Base-by-base conservation (phyloP, 2,329 filamentous ascomycete genomes). In the Diplodia mutila region DNA sequence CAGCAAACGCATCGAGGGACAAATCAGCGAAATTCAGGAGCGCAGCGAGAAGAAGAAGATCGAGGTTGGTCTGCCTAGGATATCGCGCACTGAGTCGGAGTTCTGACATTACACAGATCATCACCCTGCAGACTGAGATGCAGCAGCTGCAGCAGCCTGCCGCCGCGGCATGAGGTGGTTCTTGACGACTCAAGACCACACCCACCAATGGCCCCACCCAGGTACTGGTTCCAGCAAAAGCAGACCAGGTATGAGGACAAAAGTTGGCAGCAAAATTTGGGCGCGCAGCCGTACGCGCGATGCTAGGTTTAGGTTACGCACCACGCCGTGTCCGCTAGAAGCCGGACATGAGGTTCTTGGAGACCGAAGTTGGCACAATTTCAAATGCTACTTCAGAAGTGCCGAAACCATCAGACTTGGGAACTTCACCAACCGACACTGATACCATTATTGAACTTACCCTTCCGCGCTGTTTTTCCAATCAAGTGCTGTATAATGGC, bases 1-100 rank as follows among this genome's bases (percentile, higher is more conserved):
- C 70, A 91, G 89, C 75, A 87, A 88, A 75, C 84, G 90, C 29
- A 85, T 91, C 61, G 90, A 92, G 75, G 83, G 82, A 55, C 87
- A 89, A 74, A 90, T 92, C 71, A 82, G 85, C 70, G 86, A 86
- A 27, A 84, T 89, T 61, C 85, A 91, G 73, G 85, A 86, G 29
- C 87, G 87, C 78, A 87, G 86, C 69, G 89, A 92, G 73, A 84
- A 83, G 69, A 86, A 88, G 76, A 89, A 89, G 75, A 82, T 85
- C 71, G 87, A 91, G 81, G 87, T 90, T 77, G 74, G 82, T 69
- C n/a, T 32, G 4, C 34, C n/a, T 48, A 9, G 4, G n/a, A 54
- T 23, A 12, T n/a, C 1, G 32, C 9, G 14, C 18, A 0, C 32
- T 11, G 18, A 23, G 8, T 12, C 7, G 3, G 11, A 5, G 32